These are phyloP conservation scores for Xylaria sp. DNA, from an alignment of 2,329 filamentous ascomycete genomes.

Conservation along the genomic window DNA sequence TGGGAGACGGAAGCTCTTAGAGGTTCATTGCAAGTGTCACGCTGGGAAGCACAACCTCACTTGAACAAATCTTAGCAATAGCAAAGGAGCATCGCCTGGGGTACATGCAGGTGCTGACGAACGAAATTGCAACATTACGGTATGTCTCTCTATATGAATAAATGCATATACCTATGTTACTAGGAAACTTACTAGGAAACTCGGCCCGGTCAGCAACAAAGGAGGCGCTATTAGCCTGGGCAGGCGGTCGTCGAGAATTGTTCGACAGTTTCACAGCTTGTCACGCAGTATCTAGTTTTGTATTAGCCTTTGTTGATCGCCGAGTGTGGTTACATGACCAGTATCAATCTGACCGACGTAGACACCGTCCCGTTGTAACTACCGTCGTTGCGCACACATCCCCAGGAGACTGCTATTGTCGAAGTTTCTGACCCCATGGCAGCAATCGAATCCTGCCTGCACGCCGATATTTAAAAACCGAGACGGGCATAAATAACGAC, in stretches of 20 bases:
- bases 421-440: too few species aligned
- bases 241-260: background rate
- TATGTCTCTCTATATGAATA: background rate
- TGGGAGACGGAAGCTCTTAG: background rate
- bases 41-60: background rate
- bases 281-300: background rate
- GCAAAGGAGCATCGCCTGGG: too few species aligned
- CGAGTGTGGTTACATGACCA: background rate
- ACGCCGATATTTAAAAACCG: too few species aligned
- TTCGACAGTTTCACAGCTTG: background rate
- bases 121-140: background rate
- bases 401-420: too few species aligned
- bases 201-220: conserved; percentile 3
- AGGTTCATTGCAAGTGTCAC: background rate
- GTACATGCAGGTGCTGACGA: too few species aligned
- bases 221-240: background rate
- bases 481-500: too few species aligned
- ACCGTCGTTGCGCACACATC: background rate
- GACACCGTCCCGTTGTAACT: too few species aligned
- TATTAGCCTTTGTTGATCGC: background rate
- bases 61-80: too few species aligned
- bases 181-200: conserved; percentile 11
- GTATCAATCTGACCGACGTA: background rate
- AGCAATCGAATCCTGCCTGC: too few species aligned
- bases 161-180: background rate